phyloP scores from a whole-genome alignment of 2,329 filamentous ascomycete species.

The Grosmannia penicillata region DNA sequence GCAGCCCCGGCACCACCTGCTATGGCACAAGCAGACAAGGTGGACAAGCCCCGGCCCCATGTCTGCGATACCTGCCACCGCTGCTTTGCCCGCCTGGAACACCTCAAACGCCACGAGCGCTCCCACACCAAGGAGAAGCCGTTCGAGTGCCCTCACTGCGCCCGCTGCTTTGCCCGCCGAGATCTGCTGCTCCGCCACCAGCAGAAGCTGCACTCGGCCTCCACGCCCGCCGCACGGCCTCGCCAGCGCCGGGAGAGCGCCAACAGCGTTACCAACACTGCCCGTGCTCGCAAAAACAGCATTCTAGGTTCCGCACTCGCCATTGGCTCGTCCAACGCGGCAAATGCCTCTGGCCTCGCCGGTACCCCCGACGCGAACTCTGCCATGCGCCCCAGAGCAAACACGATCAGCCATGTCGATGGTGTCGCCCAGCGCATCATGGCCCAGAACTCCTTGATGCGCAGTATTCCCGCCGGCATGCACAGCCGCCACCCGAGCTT shows the following conservation, averaged over 20 bases:
- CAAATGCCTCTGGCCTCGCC: slow-evolving; percentile 20
- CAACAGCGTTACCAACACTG: slow-evolving; percentile 54
- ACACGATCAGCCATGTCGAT: slow-evolving; percentile 93
- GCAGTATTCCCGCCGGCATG: slow-evolving; percentile 28
- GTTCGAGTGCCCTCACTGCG: slow-evolving; percentile 91
- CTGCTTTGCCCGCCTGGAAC: slow-evolving; percentile 88
- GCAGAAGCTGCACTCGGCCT: slow-evolving; percentile 94
- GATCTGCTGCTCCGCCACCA: slow-evolving; percentile 89
- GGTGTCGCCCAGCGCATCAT: slow-evolving; percentile 59
- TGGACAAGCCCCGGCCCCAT: slow-evolving; percentile 92
- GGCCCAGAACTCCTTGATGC: slow-evolving; percentile 37
- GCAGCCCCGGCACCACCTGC: slow-evolving; percentile 57
- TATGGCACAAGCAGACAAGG: too few relatives aligned
- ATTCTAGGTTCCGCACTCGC: slow-evolving; percentile 22
- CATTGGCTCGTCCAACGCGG: background rate
- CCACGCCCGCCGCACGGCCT: slow-evolving; percentile 72
- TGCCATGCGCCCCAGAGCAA: slow-evolving; percentile 74
- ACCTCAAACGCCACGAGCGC: slow-evolving; percentile 91
- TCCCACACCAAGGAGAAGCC: slow-evolving; percentile 99
- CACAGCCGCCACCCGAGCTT: slow-evolving; percentile 66
- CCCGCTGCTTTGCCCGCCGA: slow-evolving; percentile 84
- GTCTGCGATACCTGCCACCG: slow-evolving; percentile 82
- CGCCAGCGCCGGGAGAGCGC: slow-evolving; percentile 84
- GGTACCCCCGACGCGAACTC: slow-evolving; percentile 27
- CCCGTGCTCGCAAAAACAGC: slow-evolving; percentile 84